Evolutionary conservation across 768 basidiomycete species (phyloP).

Genomic region (Tubosaeta sp.): DNA sequence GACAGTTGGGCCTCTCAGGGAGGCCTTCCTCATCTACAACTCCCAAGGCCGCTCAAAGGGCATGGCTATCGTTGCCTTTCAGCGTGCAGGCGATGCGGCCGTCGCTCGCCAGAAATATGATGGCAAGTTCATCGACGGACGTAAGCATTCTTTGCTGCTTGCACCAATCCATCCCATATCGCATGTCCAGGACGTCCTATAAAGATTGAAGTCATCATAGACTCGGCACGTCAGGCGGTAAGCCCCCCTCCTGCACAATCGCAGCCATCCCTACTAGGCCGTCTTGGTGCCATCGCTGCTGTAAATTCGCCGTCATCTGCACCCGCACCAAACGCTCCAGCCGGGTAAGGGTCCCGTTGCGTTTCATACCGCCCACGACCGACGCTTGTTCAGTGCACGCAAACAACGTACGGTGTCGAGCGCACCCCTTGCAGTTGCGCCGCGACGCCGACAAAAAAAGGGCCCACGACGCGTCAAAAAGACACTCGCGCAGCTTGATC

Average conservation of each 20-base stretch:
- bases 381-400: slow-evolving; percentile 14
- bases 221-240: slow-evolving; percentile 30
- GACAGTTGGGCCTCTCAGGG: slow-evolving; percentile 71
- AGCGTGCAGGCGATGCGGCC: slow-evolving; percentile 57
- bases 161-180: not conserved
- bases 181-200: slow-evolving; percentile 54
- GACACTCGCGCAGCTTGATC: slow-evolving; percentile 59
- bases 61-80: slow-evolving; percentile 72
- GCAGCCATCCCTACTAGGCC: slow-evolving; percentile 37
- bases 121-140: slow-evolving; percentile 70
- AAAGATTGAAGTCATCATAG: slow-evolving; percentile 58
- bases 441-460: slow-evolving; percentile 55
- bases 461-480: slow-evolving; percentile 75
- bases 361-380: not conserved
- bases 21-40: slow-evolving; percentile 70
- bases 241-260: slow-evolving; percentile 21
- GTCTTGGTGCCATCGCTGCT: slow-evolving; percentile 26
- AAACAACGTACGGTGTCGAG: slow-evolving; percentile 13
- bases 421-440: slow-evolving; percentile 24
- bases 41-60: slow-evolving; percentile 72
- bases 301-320: not conserved
- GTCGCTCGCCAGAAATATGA: slow-evolving; percentile 66
- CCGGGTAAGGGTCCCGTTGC: slow-evolving; percentile 8
- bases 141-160: slow-evolving; percentile 28
- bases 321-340: slow-evolving; percentile 14